Percentiles rank a stretch among this genome's conserved stretches.
Conservation (phyloP, 2,329 filamentous ascomycete genomes). For the Fusarium solani-melongenae region DNA sequence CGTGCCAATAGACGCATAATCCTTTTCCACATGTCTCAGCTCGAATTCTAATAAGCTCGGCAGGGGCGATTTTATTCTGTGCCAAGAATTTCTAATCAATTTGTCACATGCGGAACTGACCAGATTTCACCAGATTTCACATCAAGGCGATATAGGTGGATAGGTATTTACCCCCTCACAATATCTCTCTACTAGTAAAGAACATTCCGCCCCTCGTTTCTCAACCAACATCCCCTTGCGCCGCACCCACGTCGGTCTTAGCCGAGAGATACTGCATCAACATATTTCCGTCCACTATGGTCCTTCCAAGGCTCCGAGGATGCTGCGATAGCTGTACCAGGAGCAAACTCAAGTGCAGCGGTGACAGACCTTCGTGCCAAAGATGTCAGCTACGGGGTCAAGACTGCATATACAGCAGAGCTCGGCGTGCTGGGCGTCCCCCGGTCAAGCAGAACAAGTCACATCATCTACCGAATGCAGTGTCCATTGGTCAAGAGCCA, state of each 20-base stretch:
- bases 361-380: conserved; percentile 1
- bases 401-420: conserved; percentile 5
- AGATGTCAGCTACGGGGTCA: conserved; percentile 3
- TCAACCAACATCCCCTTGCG: neutral
- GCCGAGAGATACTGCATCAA: neutral
- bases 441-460: neutral
- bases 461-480: neutral
- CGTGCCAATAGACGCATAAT: neutral
- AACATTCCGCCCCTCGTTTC: neutral
- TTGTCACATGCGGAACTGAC: neutral
- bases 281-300: neutral
- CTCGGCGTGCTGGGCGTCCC: conserved; percentile 1
- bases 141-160: neutral
- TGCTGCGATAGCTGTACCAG: conserved; percentile 8
- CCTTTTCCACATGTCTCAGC: neutral
- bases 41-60: neutral
- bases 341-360: conserved; percentile 5
- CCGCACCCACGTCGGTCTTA: neutral
- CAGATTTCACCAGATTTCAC: neutral
- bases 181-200: neutral
- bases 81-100: neutral
- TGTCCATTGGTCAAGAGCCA: neutral
- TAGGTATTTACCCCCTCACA: neutral
- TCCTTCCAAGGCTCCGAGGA: conserved; percentile 1
- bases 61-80: neutral